Conservation (phyloP, 2,329 filamentous ascomycete genomes). For the Polychaeton citri region DNA sequence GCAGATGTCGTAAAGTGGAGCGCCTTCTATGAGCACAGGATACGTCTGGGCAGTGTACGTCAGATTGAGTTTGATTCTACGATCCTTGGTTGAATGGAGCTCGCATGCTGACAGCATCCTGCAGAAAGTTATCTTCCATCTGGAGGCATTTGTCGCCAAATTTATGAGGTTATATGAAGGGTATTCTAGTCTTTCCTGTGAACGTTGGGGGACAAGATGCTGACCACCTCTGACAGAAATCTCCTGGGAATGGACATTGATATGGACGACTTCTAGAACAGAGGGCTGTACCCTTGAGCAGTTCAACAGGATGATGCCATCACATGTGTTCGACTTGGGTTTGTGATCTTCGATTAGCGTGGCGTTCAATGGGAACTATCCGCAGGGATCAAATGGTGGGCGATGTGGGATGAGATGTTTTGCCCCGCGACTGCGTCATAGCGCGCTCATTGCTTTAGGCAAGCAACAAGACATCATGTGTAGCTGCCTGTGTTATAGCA, state of each 20-base stretch:
- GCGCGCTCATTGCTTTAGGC: no score
- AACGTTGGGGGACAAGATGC: conserved; percentile 1
- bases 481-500: no score
- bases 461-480: no score
- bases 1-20: conserved; percentile 90
- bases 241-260: conserved; percentile 66
- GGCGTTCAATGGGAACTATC: conserved; percentile 9
- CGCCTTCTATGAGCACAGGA: conserved; percentile 91
- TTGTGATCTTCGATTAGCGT: conserved; percentile 11
- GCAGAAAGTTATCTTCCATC: conserved; percentile 87
- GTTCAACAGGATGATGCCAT: not conserved
- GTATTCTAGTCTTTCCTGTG: no score
- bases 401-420: not conserved
- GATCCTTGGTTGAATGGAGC: not conserved
- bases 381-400: not conserved
- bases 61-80: not conserved
- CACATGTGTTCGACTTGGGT: not conserved
- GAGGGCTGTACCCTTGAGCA: no score
- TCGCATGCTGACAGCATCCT: conserved; percentile 1
- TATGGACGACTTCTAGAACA: conserved; percentile 21
- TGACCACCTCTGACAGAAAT: conserved; percentile 22
- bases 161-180: conserved; percentile 95
- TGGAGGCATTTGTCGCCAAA: conserved; percentile 96
- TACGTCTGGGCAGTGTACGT: conserved; percentile 62
- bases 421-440: conserved; percentile 1